phyloP scores from a whole-genome alignment of 805 yeast genomes.

The Saccharomyces kudriavzevii region DNA sequence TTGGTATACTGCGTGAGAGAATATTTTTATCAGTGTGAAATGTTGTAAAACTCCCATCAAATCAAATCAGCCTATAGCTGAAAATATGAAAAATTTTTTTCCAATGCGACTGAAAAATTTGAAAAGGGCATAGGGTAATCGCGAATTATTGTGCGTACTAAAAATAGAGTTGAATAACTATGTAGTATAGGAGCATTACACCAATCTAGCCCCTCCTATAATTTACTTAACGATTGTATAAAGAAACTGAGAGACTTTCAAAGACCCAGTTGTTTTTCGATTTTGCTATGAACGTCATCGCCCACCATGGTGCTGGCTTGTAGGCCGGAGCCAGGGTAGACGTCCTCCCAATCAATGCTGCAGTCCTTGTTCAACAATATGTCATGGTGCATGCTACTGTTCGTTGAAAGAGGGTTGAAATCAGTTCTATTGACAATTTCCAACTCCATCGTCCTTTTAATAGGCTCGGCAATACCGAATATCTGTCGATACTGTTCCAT shows the following conservation, averaged over 20 bases:
- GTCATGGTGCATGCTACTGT: slow-evolving; percentile 53
- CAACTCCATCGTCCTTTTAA: slow-evolving; percentile 84
- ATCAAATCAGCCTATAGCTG: not conserved
- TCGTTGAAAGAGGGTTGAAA: slow-evolving; percentile 52
- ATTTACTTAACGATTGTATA: not conserved
- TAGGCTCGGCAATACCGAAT: slow-evolving; percentile 91
- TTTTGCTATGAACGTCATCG: slow-evolving; percentile 60
- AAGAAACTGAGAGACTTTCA: slow-evolving; percentile 13
- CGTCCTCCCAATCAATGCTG: slow-evolving; percentile 87
- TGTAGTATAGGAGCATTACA: not conserved
- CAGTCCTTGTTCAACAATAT: slow-evolving; percentile 72
- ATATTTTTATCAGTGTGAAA: not conserved
- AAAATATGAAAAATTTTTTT: not conserved
- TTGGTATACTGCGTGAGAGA: not conserved
- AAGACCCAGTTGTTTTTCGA: slow-evolving; percentile 58
- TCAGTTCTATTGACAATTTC: slow-evolving; percentile 62
- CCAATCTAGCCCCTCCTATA: not conserved
- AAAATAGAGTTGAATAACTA: not conserved
- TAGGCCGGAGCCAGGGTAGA: slow-evolving; percentile 45
- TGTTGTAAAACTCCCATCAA: not conserved
- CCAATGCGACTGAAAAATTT: not conserved
- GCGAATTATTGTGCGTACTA: not conserved
- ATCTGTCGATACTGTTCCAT: slow-evolving; percentile 73
- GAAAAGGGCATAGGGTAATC: not conserved
- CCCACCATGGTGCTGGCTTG: slow-evolving; percentile 34